These are phyloP conservation scores for Clarireedia sp. DNA, from an alignment of 2,329 filamentous ascomycete species.

Conservation along the genomic window DNA sequence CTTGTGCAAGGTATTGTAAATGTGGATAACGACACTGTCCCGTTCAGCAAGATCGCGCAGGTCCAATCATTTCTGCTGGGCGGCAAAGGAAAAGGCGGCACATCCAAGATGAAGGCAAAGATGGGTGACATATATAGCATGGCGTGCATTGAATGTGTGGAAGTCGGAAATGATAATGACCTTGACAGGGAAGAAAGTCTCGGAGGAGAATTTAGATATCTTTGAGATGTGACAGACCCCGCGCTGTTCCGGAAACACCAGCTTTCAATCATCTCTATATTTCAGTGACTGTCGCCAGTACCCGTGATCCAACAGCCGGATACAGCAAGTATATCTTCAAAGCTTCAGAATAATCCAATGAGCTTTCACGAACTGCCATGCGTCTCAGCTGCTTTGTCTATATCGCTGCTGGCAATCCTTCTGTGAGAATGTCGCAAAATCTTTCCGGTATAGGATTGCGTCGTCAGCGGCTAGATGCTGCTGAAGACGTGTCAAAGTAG, in stretches of 20 bases:
- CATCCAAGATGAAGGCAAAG: neutral
- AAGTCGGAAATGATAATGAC: neutral
- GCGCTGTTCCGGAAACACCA: no score
- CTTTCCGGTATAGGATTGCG: neutral
- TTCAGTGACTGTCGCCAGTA: no score
- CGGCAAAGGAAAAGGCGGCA: neutral
- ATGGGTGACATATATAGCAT: neutral
- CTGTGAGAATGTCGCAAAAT: neutral
- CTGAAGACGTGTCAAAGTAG: neutral
- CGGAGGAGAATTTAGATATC: no score
- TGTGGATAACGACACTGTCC: neutral
- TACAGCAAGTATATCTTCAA: neutral
- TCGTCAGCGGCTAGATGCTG: neutral
- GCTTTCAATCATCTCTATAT: no score
- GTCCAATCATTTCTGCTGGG: neutral
- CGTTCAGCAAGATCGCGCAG: neutral
- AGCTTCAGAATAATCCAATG: neutral
- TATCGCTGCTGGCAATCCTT: neutral
- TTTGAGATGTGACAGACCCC: no score
- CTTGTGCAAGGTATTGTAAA: neutral
- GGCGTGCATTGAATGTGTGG: neutral
- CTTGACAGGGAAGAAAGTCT: no score
- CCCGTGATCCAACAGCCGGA: neutral
- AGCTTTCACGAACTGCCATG: neutral
- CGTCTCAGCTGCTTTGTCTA: neutral